Conservation (phyloP, 768 basidiomycete species). For the Rhizopogon salebrosus region DNA sequence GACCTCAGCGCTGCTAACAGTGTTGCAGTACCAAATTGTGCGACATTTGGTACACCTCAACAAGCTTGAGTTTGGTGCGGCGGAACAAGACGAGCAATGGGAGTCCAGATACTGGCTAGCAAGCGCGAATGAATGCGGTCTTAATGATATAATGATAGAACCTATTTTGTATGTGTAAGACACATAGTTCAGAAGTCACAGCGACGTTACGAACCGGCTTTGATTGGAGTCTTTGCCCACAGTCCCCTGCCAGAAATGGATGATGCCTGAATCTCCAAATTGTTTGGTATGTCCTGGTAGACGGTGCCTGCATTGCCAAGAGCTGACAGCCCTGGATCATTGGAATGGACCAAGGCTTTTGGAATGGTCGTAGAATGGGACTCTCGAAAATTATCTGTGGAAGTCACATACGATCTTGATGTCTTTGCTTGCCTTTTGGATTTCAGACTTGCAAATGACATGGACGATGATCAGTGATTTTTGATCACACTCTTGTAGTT, state of each 20-base stretch:
- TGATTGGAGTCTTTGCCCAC: constrained; percentile 32
- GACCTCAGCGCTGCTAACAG: constrained; percentile 38
- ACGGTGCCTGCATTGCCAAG: constrained; percentile 7
- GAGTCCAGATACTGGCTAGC: constrained; percentile 55
- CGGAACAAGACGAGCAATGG: constrained; percentile 68
- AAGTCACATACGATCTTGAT: constrained; percentile 32
- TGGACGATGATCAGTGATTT: constrained; percentile 6
- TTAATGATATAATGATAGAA: constrained; percentile 45
- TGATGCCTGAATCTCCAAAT: constrained; percentile 35
- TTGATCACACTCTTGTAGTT: too few relatives aligned
- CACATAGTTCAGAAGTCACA: neutral
- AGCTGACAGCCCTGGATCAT: neutral
- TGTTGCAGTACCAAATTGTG: constrained; percentile 68
- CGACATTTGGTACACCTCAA: constrained; percentile 76
- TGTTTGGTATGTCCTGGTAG: constrained; percentile 32
- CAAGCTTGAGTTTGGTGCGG: constrained; percentile 34
- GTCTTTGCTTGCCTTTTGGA: constrained; percentile 24
- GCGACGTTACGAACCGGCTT: constrained; percentile 30
- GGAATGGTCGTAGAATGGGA: constrained; percentile 18
- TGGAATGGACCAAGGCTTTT: constrained; percentile 12
- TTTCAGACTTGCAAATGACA: constrained; percentile 33
- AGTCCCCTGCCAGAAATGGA: constrained; percentile 39
- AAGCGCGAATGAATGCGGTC: constrained; percentile 60
- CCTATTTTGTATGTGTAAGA: constrained; percentile 36
- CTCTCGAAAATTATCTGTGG: constrained; percentile 17